These are phyloP conservation scores for Candida tropicalis DNA, from an alignment of 1,139 yeast genomes.

Conservation along the genomic window DNA sequence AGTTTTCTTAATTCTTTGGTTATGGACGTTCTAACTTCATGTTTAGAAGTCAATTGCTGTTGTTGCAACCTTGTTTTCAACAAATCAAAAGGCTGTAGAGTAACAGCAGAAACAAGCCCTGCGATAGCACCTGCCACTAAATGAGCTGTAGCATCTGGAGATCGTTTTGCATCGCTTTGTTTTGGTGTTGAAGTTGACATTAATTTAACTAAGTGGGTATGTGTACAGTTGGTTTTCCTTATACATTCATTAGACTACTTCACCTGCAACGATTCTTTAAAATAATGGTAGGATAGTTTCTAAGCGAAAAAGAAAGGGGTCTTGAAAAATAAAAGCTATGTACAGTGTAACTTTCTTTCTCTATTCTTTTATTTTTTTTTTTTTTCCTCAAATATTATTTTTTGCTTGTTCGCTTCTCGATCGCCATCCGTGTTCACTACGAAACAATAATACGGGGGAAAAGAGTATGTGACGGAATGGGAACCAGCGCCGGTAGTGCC, in stretches of 20 bases:
- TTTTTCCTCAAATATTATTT: no score
- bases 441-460: no score
- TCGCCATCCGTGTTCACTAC: no score
- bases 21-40: slow-evolving; percentile 40
- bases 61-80: slow-evolving; percentile 91
- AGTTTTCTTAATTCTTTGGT: slow-evolving; percentile 49
- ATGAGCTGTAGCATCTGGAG: slow-evolving; percentile 42
- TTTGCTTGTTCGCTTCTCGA: no score
- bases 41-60: slow-evolving; percentile 41
- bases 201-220: background rate
- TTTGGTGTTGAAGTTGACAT: slow-evolving; percentile 3
- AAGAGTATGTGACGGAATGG: no score
- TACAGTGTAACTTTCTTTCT: no score
- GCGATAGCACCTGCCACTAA: slow-evolving; percentile 83
- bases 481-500: no score
- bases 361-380: no score
- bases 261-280: slow-evolving; percentile 1
- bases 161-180: slow-evolving; percentile 3
- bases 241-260: slow-evolving; percentile 1
- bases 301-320: no score
- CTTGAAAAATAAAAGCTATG: no score
- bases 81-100: slow-evolving; percentile 87
- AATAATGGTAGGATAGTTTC: no score
- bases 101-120: slow-evolving; percentile 80
- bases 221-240: background rate